A percentile compares a stretch with the other conserved stretches of the same genome.
Evolutionary conservation across 768 basidiomycete genomes (phyloP).

Genomic region (Antrodiella citrinella): DNA sequence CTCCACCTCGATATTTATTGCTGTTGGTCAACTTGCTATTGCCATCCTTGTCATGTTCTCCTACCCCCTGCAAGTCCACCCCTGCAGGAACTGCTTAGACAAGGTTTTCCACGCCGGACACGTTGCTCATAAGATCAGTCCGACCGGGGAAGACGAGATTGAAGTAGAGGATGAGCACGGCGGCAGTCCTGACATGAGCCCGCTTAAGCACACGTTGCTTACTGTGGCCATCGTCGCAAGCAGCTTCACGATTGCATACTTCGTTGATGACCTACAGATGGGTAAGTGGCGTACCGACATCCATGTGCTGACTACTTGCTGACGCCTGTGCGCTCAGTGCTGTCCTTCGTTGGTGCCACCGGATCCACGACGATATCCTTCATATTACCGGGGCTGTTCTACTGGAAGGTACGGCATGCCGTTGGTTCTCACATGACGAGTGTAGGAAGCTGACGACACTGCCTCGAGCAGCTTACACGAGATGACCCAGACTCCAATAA

Average conservation of each 20-base stretch:
- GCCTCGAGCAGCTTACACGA: conserved; percentile 24
- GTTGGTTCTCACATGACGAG: neutral
- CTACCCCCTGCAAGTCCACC: conserved; percentile 91
- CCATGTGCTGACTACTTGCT: conserved; percentile 6
- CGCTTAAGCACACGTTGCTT: conserved; percentile 58
- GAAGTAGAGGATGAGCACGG: conserved; percentile 48
- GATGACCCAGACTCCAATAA: conserved; percentile 47
- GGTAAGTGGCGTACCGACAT: conserved; percentile 36
- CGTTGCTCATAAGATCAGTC: conserved; percentile 16
- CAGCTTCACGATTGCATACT: conserved; percentile 69
- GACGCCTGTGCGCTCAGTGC: conserved; percentile 39
- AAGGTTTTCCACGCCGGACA: conserved; percentile 64
- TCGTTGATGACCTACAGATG: conserved; percentile 70
- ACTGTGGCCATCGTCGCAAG: conserved; percentile 56
- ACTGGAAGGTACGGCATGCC: conserved; percentile 65
- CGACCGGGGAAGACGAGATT: conserved; percentile 37
- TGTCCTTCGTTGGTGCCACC: conserved; percentile 94
- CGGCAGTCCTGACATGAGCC: conserved; percentile 51
- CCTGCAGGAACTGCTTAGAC: conserved; percentile 86
- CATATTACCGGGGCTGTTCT: conserved; percentile 89
- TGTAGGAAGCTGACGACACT: conserved; percentile 3
- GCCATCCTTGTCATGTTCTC: conserved; percentile 85
- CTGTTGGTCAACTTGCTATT: conserved; percentile 89
- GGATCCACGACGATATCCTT: conserved; percentile 97
- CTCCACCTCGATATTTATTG: conserved; percentile 84